Evolutionary conservation across 2,329 filamentous ascomycete genomes (phyloP).

Genomic region (Atkinsonella texensis): DNA sequence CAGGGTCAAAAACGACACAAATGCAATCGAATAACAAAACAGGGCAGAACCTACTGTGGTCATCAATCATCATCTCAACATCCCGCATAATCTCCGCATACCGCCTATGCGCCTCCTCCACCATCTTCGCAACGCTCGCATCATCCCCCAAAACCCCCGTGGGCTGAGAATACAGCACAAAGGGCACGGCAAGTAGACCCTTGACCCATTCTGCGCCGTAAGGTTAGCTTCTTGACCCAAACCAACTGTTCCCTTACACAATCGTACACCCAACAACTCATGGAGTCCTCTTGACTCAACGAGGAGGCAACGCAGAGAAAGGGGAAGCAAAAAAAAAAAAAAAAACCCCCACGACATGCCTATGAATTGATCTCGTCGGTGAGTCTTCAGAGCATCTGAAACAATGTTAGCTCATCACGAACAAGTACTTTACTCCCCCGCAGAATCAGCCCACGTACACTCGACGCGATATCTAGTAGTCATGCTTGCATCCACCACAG

Average conservation of each 20-base stretch:
- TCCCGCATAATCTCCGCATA: conserved; percentile 95
- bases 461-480: conserved; percentile 59
- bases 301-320: too few species aligned
- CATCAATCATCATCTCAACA: conserved; percentile 81
- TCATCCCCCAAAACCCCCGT: conserved; percentile 71
- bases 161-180: conserved; percentile 91
- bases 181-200: conserved; percentile 82
- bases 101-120: conserved; percentile 67
- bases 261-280: too few species aligned
- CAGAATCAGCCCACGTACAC: conserved; percentile 38
- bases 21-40: too few species aligned
- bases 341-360: too few species aligned
- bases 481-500: conserved; percentile 28
- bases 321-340: too few species aligned
- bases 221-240: too few species aligned
- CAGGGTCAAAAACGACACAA: too few species aligned
- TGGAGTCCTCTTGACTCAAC: too few species aligned
- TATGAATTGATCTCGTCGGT: conserved; percentile 82
- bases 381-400: conserved; percentile 57
- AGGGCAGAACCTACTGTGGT: conserved; percentile 58
- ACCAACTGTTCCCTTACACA: too few species aligned
- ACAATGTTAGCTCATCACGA: background rate
- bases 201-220: conserved; percentile 99
- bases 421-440: background rate
- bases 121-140: conserved; percentile 56